phyloP scores from a whole-genome alignment of 1,284 basidiomycete genomes.

The Hortiboletus rubellus region DNA sequence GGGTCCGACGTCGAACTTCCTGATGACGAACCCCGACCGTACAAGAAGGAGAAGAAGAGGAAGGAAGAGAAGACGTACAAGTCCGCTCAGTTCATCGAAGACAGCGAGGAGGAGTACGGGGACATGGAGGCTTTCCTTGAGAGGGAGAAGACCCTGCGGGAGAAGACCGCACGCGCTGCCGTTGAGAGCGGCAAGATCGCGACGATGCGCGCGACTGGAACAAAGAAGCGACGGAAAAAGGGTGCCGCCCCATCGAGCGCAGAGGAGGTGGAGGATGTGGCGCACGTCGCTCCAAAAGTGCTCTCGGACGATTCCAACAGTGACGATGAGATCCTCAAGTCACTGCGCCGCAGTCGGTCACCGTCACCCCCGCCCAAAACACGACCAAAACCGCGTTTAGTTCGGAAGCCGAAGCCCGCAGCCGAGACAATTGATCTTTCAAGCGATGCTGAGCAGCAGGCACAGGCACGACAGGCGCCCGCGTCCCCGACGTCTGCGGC shows the following conservation, averaged over 20 bases:
- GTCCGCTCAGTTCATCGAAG: conserved; percentile 86
- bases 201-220: conserved; percentile 65
- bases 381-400: conserved; percentile 33
- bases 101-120: conserved; percentile 81
- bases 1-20: conserved; percentile 44
- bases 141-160: conserved; percentile 60
- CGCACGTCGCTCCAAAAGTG: not conserved
- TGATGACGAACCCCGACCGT: conserved; percentile 46
- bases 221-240: conserved; percentile 61
- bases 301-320: conserved; percentile 18
- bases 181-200: conserved; percentile 45
- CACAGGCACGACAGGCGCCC: not conserved
- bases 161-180: conserved; percentile 50
- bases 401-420: conserved; percentile 17
- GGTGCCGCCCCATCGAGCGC: conserved; percentile 7
- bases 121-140: conserved; percentile 79
- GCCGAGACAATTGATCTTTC: conserved; percentile 22
- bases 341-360: conserved; percentile 29
- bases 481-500: conserved; percentile 8
- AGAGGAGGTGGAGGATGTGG: conserved; percentile 13
- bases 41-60: conserved; percentile 55
- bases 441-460: conserved; percentile 25
- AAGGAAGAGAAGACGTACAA: conserved; percentile 80
- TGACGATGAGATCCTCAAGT: conserved; percentile 27
- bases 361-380: conserved; percentile 21